phyloP scores from a whole-genome alignment of 805 yeast genomes.

The Saccharomycopsis guyanensis region DNA sequence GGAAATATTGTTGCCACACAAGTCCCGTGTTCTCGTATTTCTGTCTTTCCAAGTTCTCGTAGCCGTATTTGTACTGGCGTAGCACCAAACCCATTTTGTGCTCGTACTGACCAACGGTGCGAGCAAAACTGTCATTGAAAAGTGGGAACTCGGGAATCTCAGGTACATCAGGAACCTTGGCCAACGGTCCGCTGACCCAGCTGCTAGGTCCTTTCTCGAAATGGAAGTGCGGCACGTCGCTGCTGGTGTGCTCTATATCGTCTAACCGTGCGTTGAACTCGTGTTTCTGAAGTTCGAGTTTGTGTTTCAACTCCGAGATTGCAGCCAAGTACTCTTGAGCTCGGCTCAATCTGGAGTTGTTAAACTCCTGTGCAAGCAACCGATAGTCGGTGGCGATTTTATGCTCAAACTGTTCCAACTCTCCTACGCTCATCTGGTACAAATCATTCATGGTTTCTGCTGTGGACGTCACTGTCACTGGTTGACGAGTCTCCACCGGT shows the following conservation, averaged over 20 bases:
- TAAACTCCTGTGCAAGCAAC: conserved; percentile 7
- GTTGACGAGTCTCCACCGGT: not conserved
- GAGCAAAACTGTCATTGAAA: conserved; percentile 2
- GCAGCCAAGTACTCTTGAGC: conserved; percentile 5
- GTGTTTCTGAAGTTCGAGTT: not conserved
- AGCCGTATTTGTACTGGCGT: conserved; percentile 6
- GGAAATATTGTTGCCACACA: conserved; percentile 13
- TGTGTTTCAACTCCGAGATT: not conserved
- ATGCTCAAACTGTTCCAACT: conserved; percentile 3
- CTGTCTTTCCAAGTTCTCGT: conserved; percentile 5
- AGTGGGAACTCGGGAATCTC: conserved; percentile 5
- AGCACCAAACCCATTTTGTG: not conserved
- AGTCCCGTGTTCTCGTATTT: conserved; percentile 1
- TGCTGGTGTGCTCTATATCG: not conserved
- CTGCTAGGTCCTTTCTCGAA: not conserved
- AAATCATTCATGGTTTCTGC: not conserved
- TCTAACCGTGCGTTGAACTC: not conserved
- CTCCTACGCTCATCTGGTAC: not conserved
- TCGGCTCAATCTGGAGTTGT: conserved; percentile 4
- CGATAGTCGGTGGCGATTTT: not conserved
- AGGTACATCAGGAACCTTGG: not conserved
- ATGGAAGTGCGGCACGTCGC: not conserved
- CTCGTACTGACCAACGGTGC: not conserved
- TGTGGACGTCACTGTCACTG: not conserved
- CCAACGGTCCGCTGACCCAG: not conserved